These are phyloP conservation scores for bread wheat (Triticum aestivum) DNA, from an alignment of 176 grass and related monocot genomes.

Conservation along the genomic window IWGSC_CS_RefSeq_v2.1 NC_057796.1:37398437-37398936, in stretches of 20 bases:
- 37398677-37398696: neutral
- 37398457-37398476: slow-evolving; percentile 87
- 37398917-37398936: too few relatives aligned
- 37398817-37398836: neutral
- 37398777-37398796: neutral
- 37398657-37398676: neutral
- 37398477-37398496: slow-evolving; percentile 68
- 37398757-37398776: slow-evolving; percentile 2
- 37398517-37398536: slow-evolving; percentile 61
- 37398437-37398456: slow-evolving; percentile 89
- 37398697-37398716: neutral
- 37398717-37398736: neutral
- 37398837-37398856: neutral
- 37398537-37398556: slow-evolving; percentile 85
- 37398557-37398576: slow-evolving; percentile 64
- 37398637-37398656: too few relatives aligned
- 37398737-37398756: slow-evolving; percentile 36
- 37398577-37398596: slow-evolving; percentile 68
- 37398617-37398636: neutral
- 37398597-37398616: slow-evolving; percentile 44
- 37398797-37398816: slow-evolving; percentile 25
- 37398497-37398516: slow-evolving; percentile 69
- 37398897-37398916: too few relatives aligned
- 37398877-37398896: too few relatives aligned
- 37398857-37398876: too few relatives aligned